These are phyloP conservation scores for Zygoascus flipseniorum DNA, from an alignment of 805 yeast species.

Conservation along the genomic window DNA sequence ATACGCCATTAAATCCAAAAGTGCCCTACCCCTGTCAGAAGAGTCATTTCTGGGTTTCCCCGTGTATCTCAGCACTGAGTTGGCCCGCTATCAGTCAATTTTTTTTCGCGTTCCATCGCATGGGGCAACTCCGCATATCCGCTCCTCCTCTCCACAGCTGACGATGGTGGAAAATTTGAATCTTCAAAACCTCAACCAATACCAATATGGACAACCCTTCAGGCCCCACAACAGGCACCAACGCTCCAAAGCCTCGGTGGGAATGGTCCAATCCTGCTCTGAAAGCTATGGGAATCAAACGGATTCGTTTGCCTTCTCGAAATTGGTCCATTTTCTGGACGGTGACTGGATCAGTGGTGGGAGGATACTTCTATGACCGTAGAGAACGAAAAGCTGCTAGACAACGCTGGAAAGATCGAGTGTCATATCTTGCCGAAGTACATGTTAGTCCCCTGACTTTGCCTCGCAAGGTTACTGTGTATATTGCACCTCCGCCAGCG, in stretches of 20 bases:
- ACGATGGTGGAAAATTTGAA: not conserved
- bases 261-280: slow-evolving; percentile 18
- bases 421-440: slow-evolving; percentile 43
- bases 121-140: not conserved
- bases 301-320: slow-evolving; percentile 72
- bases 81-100: no score
- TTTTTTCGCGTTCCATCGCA: no score
- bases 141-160: not conserved
- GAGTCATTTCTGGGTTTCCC: no score
- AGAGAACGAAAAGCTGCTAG: slow-evolving; percentile 61
- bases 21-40: no score
- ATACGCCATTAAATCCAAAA: no score
- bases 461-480: slow-evolving; percentile 73
- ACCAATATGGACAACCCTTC: slow-evolving; percentile 6
- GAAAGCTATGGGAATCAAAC: slow-evolving; percentile 67
- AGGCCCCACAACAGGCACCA: slow-evolving; percentile 6
- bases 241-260: slow-evolving; percentile 1
- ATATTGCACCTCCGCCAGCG: slow-evolving; percentile 94
- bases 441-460: slow-evolving; percentile 39
- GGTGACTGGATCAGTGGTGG: slow-evolving; percentile 53
- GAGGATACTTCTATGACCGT: slow-evolving; percentile 77
- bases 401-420: slow-evolving; percentile 53
- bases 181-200: not conserved
- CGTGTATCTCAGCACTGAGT: no score
- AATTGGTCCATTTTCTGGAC: slow-evolving; percentile 91